A percentile compares a stretch with the other conserved stretches of the same genome.
Conservation (phyloP, 768 basidiomycete genomes). For the Pleurotus pulmonarius region DNA sequence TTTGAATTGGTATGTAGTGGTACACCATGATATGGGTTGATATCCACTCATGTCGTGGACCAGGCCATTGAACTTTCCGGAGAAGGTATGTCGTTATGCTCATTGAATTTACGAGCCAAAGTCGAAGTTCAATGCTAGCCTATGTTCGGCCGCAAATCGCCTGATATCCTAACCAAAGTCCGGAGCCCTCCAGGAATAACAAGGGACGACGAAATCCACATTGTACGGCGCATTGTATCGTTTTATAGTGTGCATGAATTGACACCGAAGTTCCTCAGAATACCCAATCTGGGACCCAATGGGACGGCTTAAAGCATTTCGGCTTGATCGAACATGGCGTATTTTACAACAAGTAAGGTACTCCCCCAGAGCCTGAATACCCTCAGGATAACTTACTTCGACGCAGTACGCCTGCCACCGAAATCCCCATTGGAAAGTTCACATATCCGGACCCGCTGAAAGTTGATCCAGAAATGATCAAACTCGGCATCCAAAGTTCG, state of each 20-base stretch:
- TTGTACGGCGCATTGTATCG: slow-evolving; percentile 29
- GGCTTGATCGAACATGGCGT: slow-evolving; percentile 48
- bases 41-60: neutral
- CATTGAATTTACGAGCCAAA: neutral
- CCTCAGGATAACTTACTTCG: neutral
- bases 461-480: slow-evolving; percentile 42
- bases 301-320: slow-evolving; percentile 65
- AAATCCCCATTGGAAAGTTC: slow-evolving; percentile 41
- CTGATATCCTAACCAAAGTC: slow-evolving; percentile 42
- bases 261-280: slow-evolving; percentile 36
- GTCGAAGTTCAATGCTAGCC: slow-evolving; percentile 33
- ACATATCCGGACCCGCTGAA: slow-evolving; percentile 44
- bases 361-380: neutral
- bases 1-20: slow-evolving; percentile 55
- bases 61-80: slow-evolving; percentile 68
- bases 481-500: slow-evolving; percentile 65
- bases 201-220: slow-evolving; percentile 53
- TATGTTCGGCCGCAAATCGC: slow-evolving; percentile 49
- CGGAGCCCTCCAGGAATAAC: slow-evolving; percentile 20
- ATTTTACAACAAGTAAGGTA: slow-evolving; percentile 58
- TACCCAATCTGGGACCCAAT: slow-evolving; percentile 68
- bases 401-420: slow-evolving; percentile 36
- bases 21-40: too few relatives aligned
- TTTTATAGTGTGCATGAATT: neutral
- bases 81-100: slow-evolving; percentile 35